Conservation (phyloP, 805 yeast genomes). For the Saccharomycopsis javanensis region DNA sequence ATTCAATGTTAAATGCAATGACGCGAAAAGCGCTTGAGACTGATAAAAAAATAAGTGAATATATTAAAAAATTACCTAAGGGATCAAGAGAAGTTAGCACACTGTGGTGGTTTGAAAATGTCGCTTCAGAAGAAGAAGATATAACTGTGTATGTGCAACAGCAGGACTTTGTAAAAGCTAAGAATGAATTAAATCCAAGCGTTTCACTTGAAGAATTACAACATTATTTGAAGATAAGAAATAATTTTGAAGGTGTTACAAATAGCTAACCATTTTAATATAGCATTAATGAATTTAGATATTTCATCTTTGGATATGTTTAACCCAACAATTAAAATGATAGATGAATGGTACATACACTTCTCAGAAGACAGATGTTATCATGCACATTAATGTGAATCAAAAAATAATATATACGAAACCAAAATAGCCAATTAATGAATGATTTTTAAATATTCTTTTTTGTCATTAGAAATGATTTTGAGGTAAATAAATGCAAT, state of each 20-base stretch:
- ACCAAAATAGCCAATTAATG: too few relatives aligned
- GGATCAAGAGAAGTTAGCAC: slow-evolving; percentile 44
- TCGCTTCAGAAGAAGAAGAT: slow-evolving; percentile 57
- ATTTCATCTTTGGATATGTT: too few relatives aligned
- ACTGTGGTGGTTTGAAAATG: slow-evolving; percentile 85
- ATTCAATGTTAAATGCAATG: slow-evolving; percentile 95
- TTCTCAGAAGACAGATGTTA: too few relatives aligned
- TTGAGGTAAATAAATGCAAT: too few relatives aligned
- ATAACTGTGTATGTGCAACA: slow-evolving; percentile 54
- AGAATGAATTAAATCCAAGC: slow-evolving; percentile 62
- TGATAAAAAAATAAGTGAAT: slow-evolving; percentile 50
- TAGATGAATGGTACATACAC: too few relatives aligned
- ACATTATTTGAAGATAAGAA: slow-evolving; percentile 73
- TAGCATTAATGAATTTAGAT: not conserved
- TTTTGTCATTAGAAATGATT: too few relatives aligned
- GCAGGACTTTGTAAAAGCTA: slow-evolving; percentile 74
- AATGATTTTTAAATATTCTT: too few relatives aligned
- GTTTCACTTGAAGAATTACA: slow-evolving; percentile 80
- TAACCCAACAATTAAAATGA: too few relatives aligned
- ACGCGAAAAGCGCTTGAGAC: slow-evolving; percentile 73
- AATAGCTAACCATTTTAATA: too few relatives aligned
- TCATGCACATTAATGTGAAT: too few relatives aligned
- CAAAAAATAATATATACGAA: too few relatives aligned
- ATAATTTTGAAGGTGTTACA: slow-evolving; percentile 38
- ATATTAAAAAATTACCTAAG: slow-evolving; percentile 31